These are phyloP conservation scores for Ogataea angusta DNA, from an alignment of 805 yeast species.

Conservation along the genomic window DNA sequence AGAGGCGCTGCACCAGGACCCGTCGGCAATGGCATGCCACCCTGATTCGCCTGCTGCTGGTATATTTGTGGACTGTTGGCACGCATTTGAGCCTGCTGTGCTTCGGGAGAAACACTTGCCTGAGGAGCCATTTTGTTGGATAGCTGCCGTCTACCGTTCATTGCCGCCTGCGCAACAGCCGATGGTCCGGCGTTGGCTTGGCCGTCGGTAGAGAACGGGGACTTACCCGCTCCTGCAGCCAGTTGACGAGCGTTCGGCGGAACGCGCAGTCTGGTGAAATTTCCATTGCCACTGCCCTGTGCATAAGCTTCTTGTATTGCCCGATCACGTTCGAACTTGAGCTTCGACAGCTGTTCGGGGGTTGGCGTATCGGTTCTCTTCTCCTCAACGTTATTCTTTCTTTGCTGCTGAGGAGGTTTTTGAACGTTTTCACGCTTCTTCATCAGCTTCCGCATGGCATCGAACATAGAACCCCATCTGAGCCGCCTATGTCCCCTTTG, in stretches of 20 bases:
- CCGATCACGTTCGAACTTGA: conserved; percentile 84
- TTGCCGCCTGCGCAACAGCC: background rate
- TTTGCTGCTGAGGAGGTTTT: conserved; percentile 46
- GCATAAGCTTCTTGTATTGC: conserved; percentile 74
- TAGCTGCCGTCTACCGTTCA: conserved; percentile 5
- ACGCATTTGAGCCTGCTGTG: conserved; percentile 10
- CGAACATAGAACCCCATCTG: conserved; percentile 97
- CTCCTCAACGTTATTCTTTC: conserved; percentile 28
- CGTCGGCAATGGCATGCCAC: background rate
- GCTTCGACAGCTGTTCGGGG: conserved; percentile 77
- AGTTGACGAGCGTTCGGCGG: conserved; percentile 19
- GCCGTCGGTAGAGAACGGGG: conserved; percentile 9
- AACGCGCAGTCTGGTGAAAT: conserved; percentile 23
- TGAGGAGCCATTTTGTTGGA: conserved; percentile 5
- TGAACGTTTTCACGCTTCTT: conserved; percentile 80
- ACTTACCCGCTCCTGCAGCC: conserved; percentile 13
- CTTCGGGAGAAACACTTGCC: conserved; percentile 5
- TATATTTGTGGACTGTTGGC: conserved; percentile 14
- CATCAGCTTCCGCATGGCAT: conserved; percentile 87
- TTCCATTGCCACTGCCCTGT: conserved; percentile 21
- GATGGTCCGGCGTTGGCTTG: conserved; percentile 1
- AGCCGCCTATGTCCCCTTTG: conserved; percentile 89
- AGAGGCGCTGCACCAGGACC: conserved; percentile 54
- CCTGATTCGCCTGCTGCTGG: conserved; percentile 9
- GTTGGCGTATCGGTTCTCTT: conserved; percentile 55